Base-by-base conservation (phyloP, 2,329 filamentous ascomycete species). In the Aplosporella prunicola region DNA sequence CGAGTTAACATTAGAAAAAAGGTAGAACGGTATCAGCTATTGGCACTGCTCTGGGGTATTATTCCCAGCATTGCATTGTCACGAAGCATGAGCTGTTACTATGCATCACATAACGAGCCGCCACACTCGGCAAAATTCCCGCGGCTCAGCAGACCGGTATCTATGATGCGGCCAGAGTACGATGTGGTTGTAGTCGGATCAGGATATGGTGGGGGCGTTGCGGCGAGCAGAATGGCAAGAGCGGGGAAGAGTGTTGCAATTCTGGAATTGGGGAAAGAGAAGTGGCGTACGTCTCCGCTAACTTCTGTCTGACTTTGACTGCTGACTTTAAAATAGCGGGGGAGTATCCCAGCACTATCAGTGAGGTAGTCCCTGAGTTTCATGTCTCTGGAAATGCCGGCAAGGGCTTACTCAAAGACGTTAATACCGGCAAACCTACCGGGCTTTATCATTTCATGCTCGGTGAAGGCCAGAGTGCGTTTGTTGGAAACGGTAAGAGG, bases 151-250 rank as follows among this genome's bases (percentile, higher is more conserved):
- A 69, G 66, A 41, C 67, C 72, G 0, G 66, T 78, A 9, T 69
- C 77, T 49, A 57, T 76, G 17, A 68, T 80, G 51, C 64, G 69
- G 17, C 59, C 62, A 39, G 59, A 60, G 5, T 82, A 83, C 46
- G 78, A 82, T 56, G 72, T 72, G 25, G 68, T 83, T 9, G 74
- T 82, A 20, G 73, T 82, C 40, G 78, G 79, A 1, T 80, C 76
- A 8, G 79, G 79, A 1, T 83, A 82, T 52, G 79, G 79, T 16
- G 78, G 76, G 25, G 73, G 70, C 16, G 72, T 82, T 14, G 78
- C 78, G 3, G 78, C 78, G 0, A 74, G 74, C 15, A 67, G 77
- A 9, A 75, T 81, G 68, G 71, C 77, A 3, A 67, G 78, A 37
- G 70, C 70, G 2, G 70, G 63, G 2, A 66, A 78, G 50, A 68